Evolutionary conservation across 73 alveolate species (phyloP), one percentile per base, ranked within the genome.

Genomic region (Paramecium biaurelia): DNA sequence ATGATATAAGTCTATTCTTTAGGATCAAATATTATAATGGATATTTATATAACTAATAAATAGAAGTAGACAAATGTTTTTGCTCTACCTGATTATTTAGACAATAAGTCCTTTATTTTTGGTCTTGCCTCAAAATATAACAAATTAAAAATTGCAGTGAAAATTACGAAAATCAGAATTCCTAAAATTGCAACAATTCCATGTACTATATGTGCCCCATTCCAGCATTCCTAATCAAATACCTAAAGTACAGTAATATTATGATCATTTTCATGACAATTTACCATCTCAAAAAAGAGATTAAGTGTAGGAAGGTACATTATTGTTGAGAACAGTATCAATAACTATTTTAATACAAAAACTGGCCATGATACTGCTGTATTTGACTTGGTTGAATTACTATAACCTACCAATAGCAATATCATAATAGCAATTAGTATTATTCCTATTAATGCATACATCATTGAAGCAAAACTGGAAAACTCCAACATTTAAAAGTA

Each of bases 81-180:
- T n/a, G 90, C 76, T 79, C 90, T 79, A 4, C 90, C 90, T 18
- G 90, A 79, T 79, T 23, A 23, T 79, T 79, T 79, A 18, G 90
- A 79, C 56, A 23, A 30, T 23, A 79, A 10, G 26, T 45, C 70
- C 10, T 41, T 43, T 37, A 41, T 14, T 10, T 23, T 30, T 21
- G 14, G 28, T 79, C 90, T 38, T n/a, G 90, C 90, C 37, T 79
- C 90, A 79, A 38, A 79, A 34, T 42, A 79, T 23, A 79, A 26
- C 45, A 79, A 42, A 26, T 32, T 26, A 43, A 79, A 42, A 21
- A 45, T 12, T n/a, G 43, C 37, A 42, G 76, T 43, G 18, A 79
- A 8, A 24, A 79, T 24, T 21, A 20, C 47, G 28, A 47, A 43
- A 45, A 79, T 21, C 32, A 79, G 34, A 42, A 79, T 38, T 24